phyloP scores from a whole-genome alignment of 2,329 filamentous ascomycete genomes.

The Fusarium longipes region DNA sequence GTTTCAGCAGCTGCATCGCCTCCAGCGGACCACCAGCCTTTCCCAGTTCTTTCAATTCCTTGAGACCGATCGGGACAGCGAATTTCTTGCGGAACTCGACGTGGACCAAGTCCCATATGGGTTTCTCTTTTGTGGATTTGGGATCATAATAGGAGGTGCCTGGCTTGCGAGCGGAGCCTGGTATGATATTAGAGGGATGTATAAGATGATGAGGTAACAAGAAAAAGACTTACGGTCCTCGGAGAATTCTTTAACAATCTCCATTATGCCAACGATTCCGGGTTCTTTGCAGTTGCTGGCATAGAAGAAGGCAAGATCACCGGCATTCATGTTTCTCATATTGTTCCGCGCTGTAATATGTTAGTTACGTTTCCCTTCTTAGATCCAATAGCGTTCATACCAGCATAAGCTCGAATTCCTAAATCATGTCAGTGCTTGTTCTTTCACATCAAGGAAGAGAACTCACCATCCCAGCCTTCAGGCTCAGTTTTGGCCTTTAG shows the following conservation, averaged over 20 bases:
- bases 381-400: slow-evolving; percentile 36
- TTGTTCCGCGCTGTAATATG: slow-evolving; percentile 77
- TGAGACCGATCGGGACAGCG: slow-evolving; percentile 73
- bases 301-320: slow-evolving; percentile 96
- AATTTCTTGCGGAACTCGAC: slow-evolving; percentile 91
- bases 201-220: rapidly evolving
- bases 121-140: slow-evolving; percentile 68
- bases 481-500: slow-evolving; percentile 76
- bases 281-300: slow-evolving; percentile 93
- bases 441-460: not conserved
- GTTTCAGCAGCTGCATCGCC: slow-evolving; percentile 85
- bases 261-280: slow-evolving; percentile 88
- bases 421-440: slow-evolving; percentile 14
- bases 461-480: slow-evolving; percentile 89
- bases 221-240: slow-evolving; percentile 71
- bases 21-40: slow-evolving; percentile 67
- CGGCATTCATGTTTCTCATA: slow-evolving; percentile 88
- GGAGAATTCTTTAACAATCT: slow-evolving; percentile 85
- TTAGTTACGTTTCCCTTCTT: not conserved
- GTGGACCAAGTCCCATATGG: slow-evolving; percentile 86
- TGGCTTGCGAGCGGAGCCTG: slow-evolving; percentile 50
- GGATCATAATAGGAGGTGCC: slow-evolving; percentile 81
- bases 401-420: slow-evolving; percentile 64
- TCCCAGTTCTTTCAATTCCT: slow-evolving; percentile 75
- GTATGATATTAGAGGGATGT: rapidly evolving